Conservation (phyloP, 163 green algal genomes). For the Volvox carteri region DNA sequence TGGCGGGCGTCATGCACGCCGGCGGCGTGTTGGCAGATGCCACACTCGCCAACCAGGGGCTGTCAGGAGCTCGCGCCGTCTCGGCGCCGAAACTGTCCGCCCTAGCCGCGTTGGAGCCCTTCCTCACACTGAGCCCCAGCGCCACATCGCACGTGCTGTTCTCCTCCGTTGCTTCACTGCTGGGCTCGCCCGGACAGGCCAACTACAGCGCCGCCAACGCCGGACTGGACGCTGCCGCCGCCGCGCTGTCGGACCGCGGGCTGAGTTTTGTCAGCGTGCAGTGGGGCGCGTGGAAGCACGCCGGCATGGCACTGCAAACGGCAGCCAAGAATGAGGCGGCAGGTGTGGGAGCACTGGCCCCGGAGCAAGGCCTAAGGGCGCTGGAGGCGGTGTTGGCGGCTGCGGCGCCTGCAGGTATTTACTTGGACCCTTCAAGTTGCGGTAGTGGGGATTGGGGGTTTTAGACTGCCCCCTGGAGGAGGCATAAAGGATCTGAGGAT, state of each 20-base stretch:
- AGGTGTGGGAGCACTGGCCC: slow-evolving; percentile 69
- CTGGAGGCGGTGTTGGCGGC: slow-evolving; percentile 62
- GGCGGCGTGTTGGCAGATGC: slow-evolving; percentile 81
- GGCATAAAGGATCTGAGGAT: too few relatives aligned
- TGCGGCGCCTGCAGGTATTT: not conserved
- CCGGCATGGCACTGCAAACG: slow-evolving; percentile 84
- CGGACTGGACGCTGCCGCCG: slow-evolving; percentile 77
- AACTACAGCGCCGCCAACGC: slow-evolving; percentile 94
- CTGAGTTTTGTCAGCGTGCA: slow-evolving; percentile 65
- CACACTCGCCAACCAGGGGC: slow-evolving; percentile 71
- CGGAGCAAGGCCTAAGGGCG: slow-evolving; percentile 63
- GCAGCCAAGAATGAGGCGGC: slow-evolving; percentile 69
- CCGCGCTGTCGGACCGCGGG: slow-evolving; percentile 22
- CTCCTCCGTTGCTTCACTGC: slow-evolving; percentile 74
- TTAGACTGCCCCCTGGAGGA: too few relatives aligned
- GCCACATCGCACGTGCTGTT: slow-evolving; percentile 65
- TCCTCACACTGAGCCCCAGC: not conserved
- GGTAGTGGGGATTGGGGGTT: too few relatives aligned
- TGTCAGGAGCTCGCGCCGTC: slow-evolving; percentile 61
- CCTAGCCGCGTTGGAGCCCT: slow-evolving; percentile 56
- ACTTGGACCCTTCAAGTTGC: too few relatives aligned
- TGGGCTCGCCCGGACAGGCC: slow-evolving; percentile 88
- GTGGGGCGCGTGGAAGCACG: slow-evolving; percentile 83
- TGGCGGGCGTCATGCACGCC: slow-evolving; percentile 73
- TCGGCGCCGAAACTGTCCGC: slow-evolving; percentile 62